Conservation (phyloP, 768 basidiomycete species). For the Infundibulicybe gibba region DNA sequence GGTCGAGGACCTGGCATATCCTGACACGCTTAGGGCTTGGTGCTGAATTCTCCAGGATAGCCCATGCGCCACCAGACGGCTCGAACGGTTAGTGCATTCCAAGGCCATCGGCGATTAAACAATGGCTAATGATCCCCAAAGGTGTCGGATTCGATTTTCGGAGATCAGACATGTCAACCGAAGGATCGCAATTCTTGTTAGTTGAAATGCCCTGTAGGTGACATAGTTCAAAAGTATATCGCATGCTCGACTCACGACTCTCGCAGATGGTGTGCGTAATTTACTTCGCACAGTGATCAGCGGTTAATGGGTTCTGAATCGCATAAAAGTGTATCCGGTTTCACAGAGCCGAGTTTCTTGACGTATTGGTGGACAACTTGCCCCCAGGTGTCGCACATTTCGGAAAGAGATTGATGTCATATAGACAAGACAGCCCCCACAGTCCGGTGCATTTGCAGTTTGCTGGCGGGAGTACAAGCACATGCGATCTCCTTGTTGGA, state of each 20-base stretch:
- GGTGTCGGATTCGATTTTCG: slow-evolving; percentile 44
- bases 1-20: slow-evolving; percentile 35
- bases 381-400: slow-evolving; percentile 31
- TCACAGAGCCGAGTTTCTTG: slow-evolving; percentile 46
- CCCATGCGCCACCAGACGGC: slow-evolving; percentile 29
- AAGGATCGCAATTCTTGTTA: slow-evolving; percentile 35
- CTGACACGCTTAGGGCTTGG: slow-evolving; percentile 33
- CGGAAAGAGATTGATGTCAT: slow-evolving; percentile 28
- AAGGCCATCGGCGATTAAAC: not conserved
- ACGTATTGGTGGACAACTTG: slow-evolving; percentile 32
- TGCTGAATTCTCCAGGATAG: slow-evolving; percentile 25
- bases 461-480: slow-evolving; percentile 37
- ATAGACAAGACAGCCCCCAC: slow-evolving; percentile 9
- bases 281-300: too few species aligned
- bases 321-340: slow-evolving; percentile 33
- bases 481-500: slow-evolving; percentile 47
- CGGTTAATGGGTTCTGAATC: not conserved
- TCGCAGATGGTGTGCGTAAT: too few species aligned
- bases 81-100: slow-evolving; percentile 16
- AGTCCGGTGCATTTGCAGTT: slow-evolving; percentile 29
- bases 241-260: too few species aligned
- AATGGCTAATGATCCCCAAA: slow-evolving; percentile 8
- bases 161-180: slow-evolving; percentile 32
- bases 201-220: slow-evolving; percentile 37
- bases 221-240: not conserved